phyloP scores from a whole-genome alignment of 1,284 basidiomycete species.

The Farysia itapuensis region DNA sequence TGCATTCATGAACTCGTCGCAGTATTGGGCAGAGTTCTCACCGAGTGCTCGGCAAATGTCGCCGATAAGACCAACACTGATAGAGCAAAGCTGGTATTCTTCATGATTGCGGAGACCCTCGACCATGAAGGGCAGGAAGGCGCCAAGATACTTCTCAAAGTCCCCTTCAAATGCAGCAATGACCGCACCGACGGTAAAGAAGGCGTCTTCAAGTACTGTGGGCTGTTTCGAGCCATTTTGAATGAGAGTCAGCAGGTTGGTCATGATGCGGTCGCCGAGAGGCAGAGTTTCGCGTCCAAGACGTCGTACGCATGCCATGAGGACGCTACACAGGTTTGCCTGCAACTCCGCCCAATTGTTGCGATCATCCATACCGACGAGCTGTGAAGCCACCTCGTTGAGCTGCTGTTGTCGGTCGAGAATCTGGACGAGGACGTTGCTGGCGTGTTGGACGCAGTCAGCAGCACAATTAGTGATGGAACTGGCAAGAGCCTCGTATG shows the following conservation, averaged over 20 bases:
- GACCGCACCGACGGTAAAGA: constrained; percentile 85
- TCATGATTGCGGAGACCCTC: constrained; percentile 89
- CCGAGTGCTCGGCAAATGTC: constrained; percentile 91
- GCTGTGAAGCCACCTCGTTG: constrained; percentile 72
- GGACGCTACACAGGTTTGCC: constrained; percentile 81
- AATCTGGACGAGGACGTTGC: constrained; percentile 78
- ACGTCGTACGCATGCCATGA: constrained; percentile 63
- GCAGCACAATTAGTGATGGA: constrained; percentile 78
- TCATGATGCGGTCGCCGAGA: constrained; percentile 93
- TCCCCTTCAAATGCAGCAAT: constrained; percentile 73
- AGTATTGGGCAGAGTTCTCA: constrained; percentile 78
- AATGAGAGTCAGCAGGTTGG: constrained; percentile 80
- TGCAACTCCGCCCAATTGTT: constrained; percentile 99
- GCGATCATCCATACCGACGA: constrained; percentile 90
- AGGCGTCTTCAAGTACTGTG: constrained; percentile 94
- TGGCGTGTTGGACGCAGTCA: constrained; percentile 80
- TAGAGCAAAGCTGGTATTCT: constrained; percentile 91
- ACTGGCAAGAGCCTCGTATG: constrained; percentile 91
- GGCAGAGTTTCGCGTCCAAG: constrained; percentile 81
- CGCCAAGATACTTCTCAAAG: constrained; percentile 85
- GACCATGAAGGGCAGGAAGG: constrained; percentile 87
- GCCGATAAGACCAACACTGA: constrained; percentile 91
- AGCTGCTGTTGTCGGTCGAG: constrained; percentile 87
- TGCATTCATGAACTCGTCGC: constrained; percentile 83
- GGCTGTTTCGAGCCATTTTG: constrained; percentile 83